A percentile compares a stretch with the other conserved stretches of the same genome.
Evolutionary conservation across 75 land plant genomes (phyloP).

Genomic region (Cupressus sempervirens): DNA sequence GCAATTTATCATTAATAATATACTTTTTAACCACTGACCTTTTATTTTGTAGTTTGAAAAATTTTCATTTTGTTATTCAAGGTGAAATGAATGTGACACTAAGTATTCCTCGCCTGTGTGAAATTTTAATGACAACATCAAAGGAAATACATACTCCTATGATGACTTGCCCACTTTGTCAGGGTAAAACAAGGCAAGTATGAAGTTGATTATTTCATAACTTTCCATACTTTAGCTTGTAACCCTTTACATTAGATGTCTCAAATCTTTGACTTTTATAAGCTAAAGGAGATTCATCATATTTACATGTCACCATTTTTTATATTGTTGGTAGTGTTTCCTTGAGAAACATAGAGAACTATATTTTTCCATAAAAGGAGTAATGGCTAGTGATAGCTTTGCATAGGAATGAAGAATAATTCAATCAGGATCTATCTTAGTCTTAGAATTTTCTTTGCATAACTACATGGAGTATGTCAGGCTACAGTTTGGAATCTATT

Average conservation of each 20-base stretch:
- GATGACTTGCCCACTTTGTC: constrained; percentile 58
- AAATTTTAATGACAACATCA: constrained; percentile 81
- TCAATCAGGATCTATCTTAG: no score
- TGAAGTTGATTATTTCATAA: not conserved
- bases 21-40: not conserved
- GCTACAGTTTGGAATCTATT: no score
- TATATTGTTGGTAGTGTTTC: no score
- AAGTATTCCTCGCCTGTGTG: constrained; percentile 88
- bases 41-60: constrained; percentile 69
- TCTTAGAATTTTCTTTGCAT: no score
- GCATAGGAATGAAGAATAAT: no score
- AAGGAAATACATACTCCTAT: constrained; percentile 70
- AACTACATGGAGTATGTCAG: no score
- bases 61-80: constrained; percentile 92
- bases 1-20: not conserved
- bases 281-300: not conserved
- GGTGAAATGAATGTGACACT: constrained; percentile 97
- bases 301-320: not conserved
- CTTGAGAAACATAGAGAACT: no score
- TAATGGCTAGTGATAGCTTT: no score
- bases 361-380: no score
- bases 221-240: not conserved
- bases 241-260: not conserved
- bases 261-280: not conserved
- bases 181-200: constrained; percentile 59